Conservation (phyloP, 78 protist species). For the Chrysochromulina tobinii region DNA sequence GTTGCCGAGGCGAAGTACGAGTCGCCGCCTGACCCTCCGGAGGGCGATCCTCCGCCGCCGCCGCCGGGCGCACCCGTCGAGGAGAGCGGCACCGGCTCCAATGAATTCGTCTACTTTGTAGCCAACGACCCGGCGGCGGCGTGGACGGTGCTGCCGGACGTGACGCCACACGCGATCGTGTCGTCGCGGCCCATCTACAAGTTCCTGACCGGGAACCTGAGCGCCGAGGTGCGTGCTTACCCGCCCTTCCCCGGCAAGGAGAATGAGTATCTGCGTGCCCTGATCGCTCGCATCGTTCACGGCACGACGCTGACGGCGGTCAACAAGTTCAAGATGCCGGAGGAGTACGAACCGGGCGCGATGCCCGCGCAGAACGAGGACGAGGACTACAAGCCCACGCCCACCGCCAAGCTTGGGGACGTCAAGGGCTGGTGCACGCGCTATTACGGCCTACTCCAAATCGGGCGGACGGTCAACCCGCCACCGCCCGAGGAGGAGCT, state of each 20-base stretch:
- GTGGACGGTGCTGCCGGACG: slow-evolving; percentile 8
- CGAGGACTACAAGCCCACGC: not conserved
- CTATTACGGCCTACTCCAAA: too few relatives aligned
- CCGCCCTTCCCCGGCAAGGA: slow-evolving; percentile 31
- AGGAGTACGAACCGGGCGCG: not conserved
- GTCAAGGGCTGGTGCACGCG: too few relatives aligned
- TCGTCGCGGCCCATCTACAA: not conserved
- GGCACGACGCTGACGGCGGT: not conserved
- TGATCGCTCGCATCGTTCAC: not conserved
- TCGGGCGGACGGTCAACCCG: too few relatives aligned
- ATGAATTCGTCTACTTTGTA: not conserved
- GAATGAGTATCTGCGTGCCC: not conserved
- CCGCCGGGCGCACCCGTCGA: not conserved
- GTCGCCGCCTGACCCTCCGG: not conserved
- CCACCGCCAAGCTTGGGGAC: not conserved
- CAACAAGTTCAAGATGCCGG: not conserved
- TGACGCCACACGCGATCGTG: not conserved
- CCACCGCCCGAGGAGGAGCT: too few relatives aligned
- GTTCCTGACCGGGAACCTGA: not conserved
- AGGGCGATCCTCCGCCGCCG: too few relatives aligned
- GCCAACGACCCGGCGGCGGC: not conserved
- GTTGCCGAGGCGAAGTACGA: not conserved
- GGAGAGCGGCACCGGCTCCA: not conserved
- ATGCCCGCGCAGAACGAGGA: too few relatives aligned
- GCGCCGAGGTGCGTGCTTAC: not conserved